phyloP scores from a whole-genome alignment of 2,329 filamentous ascomycete genomes.

The Simplicillium sp. region DNA sequence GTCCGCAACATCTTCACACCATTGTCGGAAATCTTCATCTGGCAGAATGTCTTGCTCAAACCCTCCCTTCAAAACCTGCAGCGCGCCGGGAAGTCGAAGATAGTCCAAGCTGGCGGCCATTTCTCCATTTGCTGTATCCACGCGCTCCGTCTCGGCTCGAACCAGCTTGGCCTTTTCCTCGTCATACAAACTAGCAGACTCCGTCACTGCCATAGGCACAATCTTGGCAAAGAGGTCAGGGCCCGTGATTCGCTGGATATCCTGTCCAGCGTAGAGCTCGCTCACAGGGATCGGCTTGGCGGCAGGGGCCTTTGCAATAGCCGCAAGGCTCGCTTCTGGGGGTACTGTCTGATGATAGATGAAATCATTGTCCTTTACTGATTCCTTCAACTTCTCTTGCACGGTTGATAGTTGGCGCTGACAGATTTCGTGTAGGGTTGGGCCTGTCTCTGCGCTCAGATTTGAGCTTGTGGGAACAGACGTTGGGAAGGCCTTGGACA shows the following conservation, averaged over 20 bases:
- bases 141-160: constrained; percentile 84
- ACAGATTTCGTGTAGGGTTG: constrained; percentile 66
- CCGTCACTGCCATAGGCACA: constrained; percentile 89
- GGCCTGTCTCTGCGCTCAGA: constrained; percentile 68
- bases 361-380: constrained; percentile 91
- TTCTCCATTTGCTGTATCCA: constrained; percentile 86
- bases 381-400: constrained; percentile 67
- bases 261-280: constrained; percentile 92
- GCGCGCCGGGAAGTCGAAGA: constrained; percentile 74
- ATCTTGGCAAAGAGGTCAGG: constrained; percentile 97
- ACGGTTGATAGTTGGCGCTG: constrained; percentile 74
- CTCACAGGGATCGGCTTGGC: constrained; percentile 96
- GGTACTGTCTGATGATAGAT: constrained; percentile 95
- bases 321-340: constrained; percentile 68
- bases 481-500: constrained; percentile 71
- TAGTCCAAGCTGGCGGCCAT: constrained; percentile 96
- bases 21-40: constrained; percentile 84
- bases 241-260: constrained; percentile 93
- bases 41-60: constrained; percentile 82
- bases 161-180: constrained; percentile 97
- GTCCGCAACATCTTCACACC: constrained; percentile 87
- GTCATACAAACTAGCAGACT: constrained; percentile 93
- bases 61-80: constrained; percentile 87
- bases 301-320: constrained; percentile 83
- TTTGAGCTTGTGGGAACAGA: constrained; percentile 76